Evolutionary conservation across 2,329 filamentous ascomycete genomes (phyloP).

Genomic region (Colletotrichum sp.): DNA sequence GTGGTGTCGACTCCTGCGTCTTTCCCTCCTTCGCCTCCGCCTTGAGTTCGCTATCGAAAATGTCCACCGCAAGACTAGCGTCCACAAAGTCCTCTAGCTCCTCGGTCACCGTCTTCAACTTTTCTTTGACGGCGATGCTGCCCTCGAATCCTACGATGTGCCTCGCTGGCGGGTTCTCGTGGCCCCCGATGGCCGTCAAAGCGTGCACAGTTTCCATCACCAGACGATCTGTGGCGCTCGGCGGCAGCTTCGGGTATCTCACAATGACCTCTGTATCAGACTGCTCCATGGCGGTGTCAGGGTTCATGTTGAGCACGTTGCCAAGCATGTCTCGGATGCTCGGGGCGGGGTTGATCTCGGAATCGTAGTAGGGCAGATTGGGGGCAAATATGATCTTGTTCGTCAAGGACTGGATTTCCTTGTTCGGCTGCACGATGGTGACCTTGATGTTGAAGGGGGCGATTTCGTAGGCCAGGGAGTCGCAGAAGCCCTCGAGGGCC

Average conservation of each 20-base stretch:
- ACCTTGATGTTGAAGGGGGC: slow-evolving; percentile 97
- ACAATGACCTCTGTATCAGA: slow-evolving; percentile 53
- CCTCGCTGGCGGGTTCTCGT: slow-evolving; percentile 92
- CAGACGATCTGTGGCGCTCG: slow-evolving; percentile 71
- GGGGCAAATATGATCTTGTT: slow-evolving; percentile 88
- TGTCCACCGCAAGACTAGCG: slow-evolving; percentile 84
- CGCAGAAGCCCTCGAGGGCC: slow-evolving; percentile 95
- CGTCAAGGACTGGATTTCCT: slow-evolving; percentile 87
- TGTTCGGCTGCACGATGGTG: slow-evolving; percentile 93
- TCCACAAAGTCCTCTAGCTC: slow-evolving; percentile 97
- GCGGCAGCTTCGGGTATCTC: slow-evolving; percentile 76
- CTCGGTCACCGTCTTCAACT: slow-evolving; percentile 93
- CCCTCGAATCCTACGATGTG: slow-evolving; percentile 95
- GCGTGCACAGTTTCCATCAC: slow-evolving; percentile 91
- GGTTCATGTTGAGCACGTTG: slow-evolving; percentile 78
- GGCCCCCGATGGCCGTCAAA: slow-evolving; percentile 88
- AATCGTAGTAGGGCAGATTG: slow-evolving; percentile 69
- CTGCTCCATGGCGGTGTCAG: slow-evolving; percentile 60
- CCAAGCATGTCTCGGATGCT: slow-evolving; percentile 83
- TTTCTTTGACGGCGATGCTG: slow-evolving; percentile 88
- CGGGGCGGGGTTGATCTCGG: slow-evolving; percentile 75
- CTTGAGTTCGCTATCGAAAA: slow-evolving; percentile 63
- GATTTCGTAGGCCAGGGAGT: slow-evolving; percentile 94
- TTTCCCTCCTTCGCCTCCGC: slow-evolving; percentile 53
- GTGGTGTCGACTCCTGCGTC: slow-evolving; percentile 28